Evolutionary conservation across 306 rosid genomes (phyloP), one percentile per base, ranked within the genome.

Genomic region (Betula pendula): DNA sequence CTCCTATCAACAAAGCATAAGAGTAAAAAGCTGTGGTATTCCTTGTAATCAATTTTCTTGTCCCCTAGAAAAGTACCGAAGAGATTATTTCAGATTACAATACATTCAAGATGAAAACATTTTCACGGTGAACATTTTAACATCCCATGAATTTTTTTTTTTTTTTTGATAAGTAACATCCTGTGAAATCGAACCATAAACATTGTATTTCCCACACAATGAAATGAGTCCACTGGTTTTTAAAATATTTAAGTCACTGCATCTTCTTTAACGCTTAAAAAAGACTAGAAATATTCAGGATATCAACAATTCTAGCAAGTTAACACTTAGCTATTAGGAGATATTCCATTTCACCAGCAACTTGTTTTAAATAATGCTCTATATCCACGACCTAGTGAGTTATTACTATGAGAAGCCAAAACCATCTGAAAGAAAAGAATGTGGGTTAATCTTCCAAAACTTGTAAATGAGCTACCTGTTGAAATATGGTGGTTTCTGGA

Each of bases 401-500:
- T 45, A 44, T 16, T 75, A 53, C 45, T 7, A 38, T 11, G 51
- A 71, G 66, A 68, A 14, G 47, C 14, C 42, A 22, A 67, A 38
- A 66, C 73, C 19, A 43, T n/a, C 53, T 16, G 25, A 66, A 10
- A 8, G 33, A 44, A 59, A 74, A 16, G 31, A 17, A 25, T 16
- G 70, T 8, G 3, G 5, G 17, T 75, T 33, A 31, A 8, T 17
- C 20, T 33, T 65, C 11, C 2, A 8, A 42, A 69, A 24, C 12
- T 49, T 19, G 29, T 56, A 33, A 40, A 43, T 33, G 1, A 8
- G 31, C 43, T 71, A 79, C 82, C 68, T 79, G 73, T 72, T 72
- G 16, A 79, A 79, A 62, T 79, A 79, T 10, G 77, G 67, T 31
- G 82, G 82, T 43, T 79, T 79, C 14, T 29, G 62, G 73, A 79